Base-by-base conservation (phyloP, 495 filamentous ascomycete species). In the Penicillium antarcticum region DNA sequence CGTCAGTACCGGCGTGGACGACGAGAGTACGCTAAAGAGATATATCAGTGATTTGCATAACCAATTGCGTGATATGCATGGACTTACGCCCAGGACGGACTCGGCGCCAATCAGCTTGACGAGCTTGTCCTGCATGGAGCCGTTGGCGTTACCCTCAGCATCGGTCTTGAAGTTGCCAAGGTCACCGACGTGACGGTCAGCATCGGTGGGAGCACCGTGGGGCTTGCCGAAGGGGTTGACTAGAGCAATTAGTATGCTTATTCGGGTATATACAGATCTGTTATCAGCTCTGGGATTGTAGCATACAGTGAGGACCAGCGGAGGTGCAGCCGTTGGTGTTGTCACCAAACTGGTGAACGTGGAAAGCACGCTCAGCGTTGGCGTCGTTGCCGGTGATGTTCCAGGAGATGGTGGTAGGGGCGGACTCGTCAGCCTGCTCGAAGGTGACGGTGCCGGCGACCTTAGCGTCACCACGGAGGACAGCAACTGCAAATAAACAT, bases 271-370 rank as follows among this genome's bases (percentile, higher is more conserved):
- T n/a, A n/a, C n/a, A n/a, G n/a, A n/a, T n/a, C 16, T 18, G 29
- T 14, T 17, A 11, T 48, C 2, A 35, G 19, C 21, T 7, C 26
- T 29, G 26, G 11, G 36, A 40, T 16, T 10, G 19, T 4, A 23
- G 74, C 87, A 65, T 82, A 94, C 90, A 97, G 76, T 98, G 94
- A 61, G 94, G 91, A 37, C 94, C 94, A 45, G 94, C 94, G 52
- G 87, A 92, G 50, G 94, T 97, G 86, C 94, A 98, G 71, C 95
- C 94, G 75, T 97, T 98, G 80, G 95, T 97, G 82, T 97, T 97
- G 83, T 97, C 94, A 72, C 95, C 94, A 66, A 96, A 98, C 76
- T 94, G 87, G 79, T 97, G 94, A 66, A 97, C 86, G 80, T 97
- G 95, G 80, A 96, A 87, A 73, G 87, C 94, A 77, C 95, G 91